Evolutionary conservation across 2,329 filamentous ascomycete genomes (phyloP), one percentile per base, ranked within the genome.

Genomic region (Colletotrichum scovillei): DNA sequence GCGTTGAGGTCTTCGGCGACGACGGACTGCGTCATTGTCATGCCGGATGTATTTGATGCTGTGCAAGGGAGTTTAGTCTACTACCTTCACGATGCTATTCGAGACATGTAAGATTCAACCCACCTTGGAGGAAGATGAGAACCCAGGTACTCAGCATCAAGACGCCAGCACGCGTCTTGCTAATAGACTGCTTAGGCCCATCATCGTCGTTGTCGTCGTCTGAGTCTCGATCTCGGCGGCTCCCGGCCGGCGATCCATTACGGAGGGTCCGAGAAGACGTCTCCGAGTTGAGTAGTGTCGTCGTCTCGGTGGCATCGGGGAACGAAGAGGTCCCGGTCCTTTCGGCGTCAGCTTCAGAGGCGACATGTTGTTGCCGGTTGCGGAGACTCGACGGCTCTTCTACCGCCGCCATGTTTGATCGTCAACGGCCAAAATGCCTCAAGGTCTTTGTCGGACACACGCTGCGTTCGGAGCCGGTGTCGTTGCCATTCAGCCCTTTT

Each of bases 1-100:
- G 93, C 90, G 81, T 94, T 87, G 2, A 97, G 86, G 76, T 96
- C 94, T 8, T 88, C 88, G 2, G 94, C 94, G 76, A 97, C 94
- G 63, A 87, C 87, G 8, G 92, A 94, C 82, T 97, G 94, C 1
- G 93, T 93, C 69, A 95, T 95, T 6, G 93, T 94, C 79, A 97
- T 92, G 76, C 94, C 91, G 14, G 92, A 94, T 83, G 95, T 94
- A 78, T 97, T 97, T 74, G 89, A 84, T 6, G 88, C 88, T 88
- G 73, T 7, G 46, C 42, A 53, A 32, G n/a, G 59, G 16, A 6
- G 19, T 70, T 72, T 63, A 72, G 52, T 58, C 53, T 63, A 62
- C 46, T 64, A 24, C 59, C 64, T 52, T 58, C 53, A n/a, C 35
- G 63, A 46, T 35, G 11, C 11, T 35, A 53, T 62, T 58, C 35